Evolutionary conservation across 768 basidiomycete genomes (phyloP).

Genomic region (Boletus pseudopeckii): DNA sequence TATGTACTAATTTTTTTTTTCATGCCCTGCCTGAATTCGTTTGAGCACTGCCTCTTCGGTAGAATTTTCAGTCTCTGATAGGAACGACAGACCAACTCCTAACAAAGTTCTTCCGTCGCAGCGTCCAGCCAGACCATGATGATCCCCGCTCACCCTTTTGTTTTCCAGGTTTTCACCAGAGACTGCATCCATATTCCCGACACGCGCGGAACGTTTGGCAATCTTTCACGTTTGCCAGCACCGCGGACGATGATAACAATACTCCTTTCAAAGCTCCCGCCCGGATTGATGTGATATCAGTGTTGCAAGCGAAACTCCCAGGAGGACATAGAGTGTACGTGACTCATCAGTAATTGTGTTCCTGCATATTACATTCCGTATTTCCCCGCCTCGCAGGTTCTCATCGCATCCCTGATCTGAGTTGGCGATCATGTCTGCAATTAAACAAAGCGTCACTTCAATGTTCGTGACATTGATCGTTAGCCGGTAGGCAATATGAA

Average conservation of each 20-base stretch:
- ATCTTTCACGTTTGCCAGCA: not conserved
- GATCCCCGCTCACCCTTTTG: not conserved
- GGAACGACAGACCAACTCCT: not conserved
- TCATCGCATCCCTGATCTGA: not conserved
- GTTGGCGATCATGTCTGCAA: not conserved
- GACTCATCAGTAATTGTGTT: not conserved
- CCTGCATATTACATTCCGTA: not conserved
- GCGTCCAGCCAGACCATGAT: not conserved
- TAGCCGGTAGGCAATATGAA: not conserved
- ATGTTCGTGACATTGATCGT: not conserved
- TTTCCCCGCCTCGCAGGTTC: not conserved
- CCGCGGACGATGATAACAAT: not conserved
- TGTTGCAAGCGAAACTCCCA: not conserved
- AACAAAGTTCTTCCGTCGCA: not conserved
- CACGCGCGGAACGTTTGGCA: not conserved
- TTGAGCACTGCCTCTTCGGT: constrained; percentile 1
- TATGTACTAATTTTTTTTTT: not conserved
- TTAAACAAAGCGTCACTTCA: not conserved
- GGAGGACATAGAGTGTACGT: not conserved
- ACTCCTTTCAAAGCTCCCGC: not conserved
- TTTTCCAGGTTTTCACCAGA: not conserved
- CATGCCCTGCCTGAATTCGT: not conserved
- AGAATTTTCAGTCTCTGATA: constrained; percentile 7
- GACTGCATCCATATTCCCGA: not conserved
- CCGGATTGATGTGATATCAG: not conserved